A percentile compares a stretch with the other conserved stretches of the same genome.
Evolutionary conservation across 441 rosid genomes (phyloP).

Genomic region (Erodium chrysanthum): DNA sequence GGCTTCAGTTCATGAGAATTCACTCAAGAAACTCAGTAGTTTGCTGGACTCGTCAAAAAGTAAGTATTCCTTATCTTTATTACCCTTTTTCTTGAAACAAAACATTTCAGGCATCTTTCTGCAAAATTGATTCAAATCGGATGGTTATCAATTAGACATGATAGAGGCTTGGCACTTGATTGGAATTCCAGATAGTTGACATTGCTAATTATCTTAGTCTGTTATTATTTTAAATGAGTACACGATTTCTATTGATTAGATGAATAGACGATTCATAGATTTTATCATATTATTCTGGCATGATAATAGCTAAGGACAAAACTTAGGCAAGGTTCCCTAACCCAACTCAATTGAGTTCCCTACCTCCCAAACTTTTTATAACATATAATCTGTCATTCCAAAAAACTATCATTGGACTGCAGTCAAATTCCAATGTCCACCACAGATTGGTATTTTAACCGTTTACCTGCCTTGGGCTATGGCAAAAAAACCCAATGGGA

Average conservation of each 20-base stretch:
- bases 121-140: background rate
- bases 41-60: conserved; percentile 69
- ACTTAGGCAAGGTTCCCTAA: background rate
- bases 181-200: background rate
- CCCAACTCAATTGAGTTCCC: background rate
- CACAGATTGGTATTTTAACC: background rate
- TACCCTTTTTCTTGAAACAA: background rate
- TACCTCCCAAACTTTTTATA: background rate
- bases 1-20: conserved; percentile 41
- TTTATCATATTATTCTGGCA: background rate
- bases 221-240: background rate
- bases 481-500: background rate
- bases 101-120: background rate
- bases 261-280: background rate
- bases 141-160: background rate
- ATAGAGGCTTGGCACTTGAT: background rate
- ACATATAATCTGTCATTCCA: background rate
- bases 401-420: background rate
- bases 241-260: background rate
- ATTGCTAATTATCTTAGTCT: background rate
- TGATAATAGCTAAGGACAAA: background rate
- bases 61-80: conserved; percentile 22
- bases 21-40: conserved; percentile 36
- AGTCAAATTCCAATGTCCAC: background rate
- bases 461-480: background rate